These are phyloP conservation scores for Ramicandelaber brevisporus DNA, from an alignment of 192 early-diverging fungal genomes.

Conservation along the genomic window DNA sequence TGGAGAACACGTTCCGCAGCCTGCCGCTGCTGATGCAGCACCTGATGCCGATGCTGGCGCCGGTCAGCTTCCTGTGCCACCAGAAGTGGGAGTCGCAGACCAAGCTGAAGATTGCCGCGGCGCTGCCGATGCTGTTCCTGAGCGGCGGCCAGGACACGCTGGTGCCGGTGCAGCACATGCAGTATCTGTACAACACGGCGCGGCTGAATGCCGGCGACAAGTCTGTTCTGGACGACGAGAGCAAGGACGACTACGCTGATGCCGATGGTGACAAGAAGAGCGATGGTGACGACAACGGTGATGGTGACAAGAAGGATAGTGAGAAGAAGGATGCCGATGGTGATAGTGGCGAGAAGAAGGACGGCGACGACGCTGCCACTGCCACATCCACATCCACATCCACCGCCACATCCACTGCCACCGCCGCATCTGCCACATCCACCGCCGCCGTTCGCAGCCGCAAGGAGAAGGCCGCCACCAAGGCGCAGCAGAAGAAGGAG, in stretches of 20 bases:
- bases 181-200: conserved; percentile 21
- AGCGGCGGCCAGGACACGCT: conserved; percentile 48
- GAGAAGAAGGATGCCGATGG: conserved; percentile 32
- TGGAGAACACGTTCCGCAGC: no score
- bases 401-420: no score
- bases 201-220: conserved; percentile 12
- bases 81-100: conserved; percentile 54
- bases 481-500: no score
- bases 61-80: conserved; percentile 42
- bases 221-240: no score
- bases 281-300: background rate
- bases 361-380: no score
- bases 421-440: no score
- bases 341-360: no score
- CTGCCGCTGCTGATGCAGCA: conserved; percentile 51
- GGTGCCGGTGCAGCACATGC: conserved; percentile 54
- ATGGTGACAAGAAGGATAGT: background rate
- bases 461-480: no score
- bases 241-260: background rate
- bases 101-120: conserved; percentile 22
- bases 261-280: conserved; percentile 1
- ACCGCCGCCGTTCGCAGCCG: no score
- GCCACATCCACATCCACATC: no score
- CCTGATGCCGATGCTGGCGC: conserved; percentile 31
- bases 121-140: conserved; percentile 39